phyloP scores from a whole-genome alignment of 768 basidiomycete genomes.

The Pholiota conissans region DNA sequence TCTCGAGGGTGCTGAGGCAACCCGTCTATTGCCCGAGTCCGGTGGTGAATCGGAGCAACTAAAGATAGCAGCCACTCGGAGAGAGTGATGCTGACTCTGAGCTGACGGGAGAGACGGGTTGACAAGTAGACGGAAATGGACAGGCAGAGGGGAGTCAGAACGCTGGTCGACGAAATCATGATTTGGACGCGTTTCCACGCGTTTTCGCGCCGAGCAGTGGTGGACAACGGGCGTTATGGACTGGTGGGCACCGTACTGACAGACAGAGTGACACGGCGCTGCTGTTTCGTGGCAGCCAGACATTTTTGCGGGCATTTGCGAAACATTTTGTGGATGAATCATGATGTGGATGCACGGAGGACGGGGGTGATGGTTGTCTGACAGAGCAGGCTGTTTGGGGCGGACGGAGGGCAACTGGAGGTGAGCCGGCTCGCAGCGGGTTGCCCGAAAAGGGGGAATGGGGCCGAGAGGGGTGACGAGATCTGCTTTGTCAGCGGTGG shows the following conservation, averaged over 20 bases:
- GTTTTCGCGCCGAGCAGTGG: neutral
- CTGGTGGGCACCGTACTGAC: neutral
- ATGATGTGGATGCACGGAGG: neutral
- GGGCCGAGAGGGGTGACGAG: conserved; percentile 3
- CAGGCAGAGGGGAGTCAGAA: neutral
- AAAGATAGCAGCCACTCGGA: neutral
- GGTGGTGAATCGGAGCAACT: neutral
- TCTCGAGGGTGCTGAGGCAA: neutral
- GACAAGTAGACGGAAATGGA: neutral
- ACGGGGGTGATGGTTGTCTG: neutral
- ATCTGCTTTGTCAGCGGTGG: conserved; percentile 4
- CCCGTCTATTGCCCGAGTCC: neutral
- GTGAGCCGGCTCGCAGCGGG: conserved; percentile 1
- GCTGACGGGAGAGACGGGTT: neutral
- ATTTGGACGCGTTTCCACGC: conserved; percentile 7
- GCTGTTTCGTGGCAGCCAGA: neutral
- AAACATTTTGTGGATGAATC: neutral
- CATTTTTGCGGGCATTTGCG: neutral
- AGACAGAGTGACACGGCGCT: neutral
- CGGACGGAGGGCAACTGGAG: neutral
- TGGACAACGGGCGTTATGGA: neutral
- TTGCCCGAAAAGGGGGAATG: conserved; percentile 3
- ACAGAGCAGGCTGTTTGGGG: neutral
- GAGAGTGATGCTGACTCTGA: neutral
- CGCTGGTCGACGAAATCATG: neutral